phyloP scores from a whole-genome alignment of 495 filamentous ascomycete genomes.

The Penicillium roqueforti region DNA sequence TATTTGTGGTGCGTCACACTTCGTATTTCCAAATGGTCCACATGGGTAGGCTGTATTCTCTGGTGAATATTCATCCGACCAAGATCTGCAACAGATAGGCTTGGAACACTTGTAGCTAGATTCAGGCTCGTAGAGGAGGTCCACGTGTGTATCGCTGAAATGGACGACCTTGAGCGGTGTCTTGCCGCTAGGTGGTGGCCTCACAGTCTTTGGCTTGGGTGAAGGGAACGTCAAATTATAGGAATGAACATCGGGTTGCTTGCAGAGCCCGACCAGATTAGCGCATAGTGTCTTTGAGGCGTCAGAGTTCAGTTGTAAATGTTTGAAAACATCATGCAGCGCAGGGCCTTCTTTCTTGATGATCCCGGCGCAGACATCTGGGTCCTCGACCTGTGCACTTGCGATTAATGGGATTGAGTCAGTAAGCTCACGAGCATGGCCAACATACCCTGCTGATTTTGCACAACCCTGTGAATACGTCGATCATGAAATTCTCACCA shows the following conservation, averaged over 20 bases:
- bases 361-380: slow-evolving; percentile 47
- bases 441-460: slow-evolving; percentile 36
- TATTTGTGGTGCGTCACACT: slow-evolving; percentile 47
- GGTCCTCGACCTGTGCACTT: slow-evolving; percentile 33
- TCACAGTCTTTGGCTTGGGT: slow-evolving; percentile 34
- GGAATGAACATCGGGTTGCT: slow-evolving; percentile 39
- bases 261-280: slow-evolving; percentile 47
- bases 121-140: slow-evolving; percentile 47
- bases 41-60: slow-evolving; percentile 43
- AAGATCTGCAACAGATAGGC: slow-evolving; percentile 53
- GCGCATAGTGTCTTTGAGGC: slow-evolving; percentile 48
- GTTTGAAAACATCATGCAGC: slow-evolving; percentile 42
- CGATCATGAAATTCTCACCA: slow-evolving; percentile 40
- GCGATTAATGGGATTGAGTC: background rate
- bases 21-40: slow-evolving; percentile 44
- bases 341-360: slow-evolving; percentile 48
- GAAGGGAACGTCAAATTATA: slow-evolving; percentile 44
- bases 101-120: slow-evolving; percentile 50
- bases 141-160: slow-evolving; percentile 55
- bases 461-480: slow-evolving; percentile 43
- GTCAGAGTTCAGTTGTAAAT: slow-evolving; percentile 42
- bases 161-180: slow-evolving; percentile 50
- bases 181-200: slow-evolving; percentile 42
- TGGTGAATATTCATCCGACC: slow-evolving; percentile 38
- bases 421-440: background rate